Evolutionary conservation across 306 rosid species (phyloP).

Genomic region (Myrica gale): DNA sequence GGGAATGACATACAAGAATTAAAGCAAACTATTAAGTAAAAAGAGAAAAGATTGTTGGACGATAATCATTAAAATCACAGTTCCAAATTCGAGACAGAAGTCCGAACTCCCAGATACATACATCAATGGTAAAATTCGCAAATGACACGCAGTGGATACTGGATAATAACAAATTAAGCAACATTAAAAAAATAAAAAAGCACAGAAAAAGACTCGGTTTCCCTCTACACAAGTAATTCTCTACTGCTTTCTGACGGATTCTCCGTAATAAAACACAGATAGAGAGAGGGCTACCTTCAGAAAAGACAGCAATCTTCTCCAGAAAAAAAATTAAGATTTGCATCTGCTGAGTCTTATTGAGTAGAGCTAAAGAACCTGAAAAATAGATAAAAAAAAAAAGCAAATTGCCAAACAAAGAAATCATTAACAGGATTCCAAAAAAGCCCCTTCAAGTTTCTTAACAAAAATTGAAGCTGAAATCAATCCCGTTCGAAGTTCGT

Average conservation of each 20-base stretch:
- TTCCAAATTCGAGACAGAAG: neutral
- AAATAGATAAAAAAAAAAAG: neutral
- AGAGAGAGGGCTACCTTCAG: slow-evolving; percentile 5
- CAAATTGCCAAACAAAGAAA: neutral
- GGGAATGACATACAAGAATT: neutral
- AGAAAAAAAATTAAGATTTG: slow-evolving; percentile 12
- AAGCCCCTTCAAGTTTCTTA: neutral
- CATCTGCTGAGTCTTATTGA: neutral
- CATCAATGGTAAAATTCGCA: neutral
- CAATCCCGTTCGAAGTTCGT: neutral
- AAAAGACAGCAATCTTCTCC: slow-evolving; percentile 7
- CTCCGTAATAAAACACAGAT: neutral
- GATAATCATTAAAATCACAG: no score
- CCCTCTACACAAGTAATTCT: neutral
- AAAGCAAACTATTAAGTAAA: neutral
- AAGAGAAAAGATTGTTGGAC: no score
- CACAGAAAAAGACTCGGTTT: neutral
- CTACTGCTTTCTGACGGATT: neutral
- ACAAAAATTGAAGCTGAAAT: neutral
- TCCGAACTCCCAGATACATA: neutral
- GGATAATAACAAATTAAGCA: neutral
- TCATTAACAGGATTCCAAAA: neutral
- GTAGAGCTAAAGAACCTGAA: neutral
- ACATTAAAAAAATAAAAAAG: neutral
- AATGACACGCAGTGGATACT: neutral